Evolutionary conservation across 345 rosid species (phyloP), one percentile per base, ranked within the genome.

Genomic region (Gossypium anomalum): DNA sequence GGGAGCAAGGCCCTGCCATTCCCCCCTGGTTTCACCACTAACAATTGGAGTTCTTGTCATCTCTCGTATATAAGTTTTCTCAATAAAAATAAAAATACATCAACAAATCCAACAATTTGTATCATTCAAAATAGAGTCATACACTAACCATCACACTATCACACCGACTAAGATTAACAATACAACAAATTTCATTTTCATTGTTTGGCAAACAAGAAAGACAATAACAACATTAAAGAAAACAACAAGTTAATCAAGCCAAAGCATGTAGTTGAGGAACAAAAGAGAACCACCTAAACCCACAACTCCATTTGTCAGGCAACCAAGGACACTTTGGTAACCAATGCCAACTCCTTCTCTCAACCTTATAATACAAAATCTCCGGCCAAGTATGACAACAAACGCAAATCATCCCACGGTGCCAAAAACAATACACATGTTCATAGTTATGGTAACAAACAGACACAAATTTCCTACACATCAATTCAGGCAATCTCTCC

Each of bases 341-440:
- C 97, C 98, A 94, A 74, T 92, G 97, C 98, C 98, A 92, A 7
- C 90, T 90, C 82, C 85, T 83, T 71, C 88, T 83, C 1, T 87
- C 80, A 19, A 88, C 81, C 87, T 82, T 88, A 67, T 78, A 94
- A 58, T 88, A 94, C 77, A 94, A 76, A 71, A 94, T 86, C 89
- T 94, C 98, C 8, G 98, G 98, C 98, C 98, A 94, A 3, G 89
- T 89, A 22, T 92, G 88, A 81, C 98, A 94, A 89, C 93, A 92
- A 20, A 92, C 77, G 70, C 94, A 92, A 4, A 94, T 83, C 89
- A 87, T 86, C 5, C 88, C 97, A 16, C 81, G 85, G 41, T 94
- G 98, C 93, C 97, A 94, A 38, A 94, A 63, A 73, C 97, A 90
- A 38, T 90, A 89, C 16, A 92, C 92, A 63, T 90, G 93, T 71